Base-by-base conservation (phyloP, 768 basidiomycete genomes). In the Paxillus ammoniavirescens region DNA sequence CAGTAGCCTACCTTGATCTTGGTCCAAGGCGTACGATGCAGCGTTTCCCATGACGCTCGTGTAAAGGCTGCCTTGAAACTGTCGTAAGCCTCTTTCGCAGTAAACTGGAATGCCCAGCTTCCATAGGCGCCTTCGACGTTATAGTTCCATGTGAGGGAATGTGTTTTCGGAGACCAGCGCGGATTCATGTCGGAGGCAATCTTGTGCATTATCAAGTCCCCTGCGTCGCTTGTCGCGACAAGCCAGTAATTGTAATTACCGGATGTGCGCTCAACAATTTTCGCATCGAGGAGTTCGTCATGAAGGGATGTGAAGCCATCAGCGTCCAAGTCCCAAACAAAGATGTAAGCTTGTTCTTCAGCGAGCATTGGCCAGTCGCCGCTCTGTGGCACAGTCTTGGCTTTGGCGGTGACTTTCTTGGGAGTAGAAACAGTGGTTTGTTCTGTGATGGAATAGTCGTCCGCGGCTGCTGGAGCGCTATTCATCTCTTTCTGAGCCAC, bases 141-240 rank as follows among this genome's bases (percentile, higher is more conserved):
- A 66, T 92, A 78, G 59, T 94, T 96, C 91, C 97, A 98, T 30
- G 94, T 95, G 62, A 98, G 78, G 4, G 94, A 89, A 44, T 70
- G 66, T 66, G 83, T 78, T 53, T 78, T 80, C 31, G 70, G 68
- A 6, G 86, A 80, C 78, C 82, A 87, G 35, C 79, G 78, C 61
- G 84, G 84, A 61, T 89, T 92, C 83, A 90, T 86, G 37, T 87
- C 79, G 5, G 81, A 73, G 18, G 75, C 68, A 47, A 93, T 77
- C 57, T 73, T 74, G 71, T 93, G 91, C 23, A 79, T 80, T 43
- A 91, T 73, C 28, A 79, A 33, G 42, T 78, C 70, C 1, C 76
- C 78, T 3, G 77, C 75, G 28, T 78, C 77, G 36, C 69, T 76
- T 9, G 79, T 74, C 5, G 84, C 83, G 14, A 75, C 70, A 43